Conservation (phyloP, 2,329 filamentous ascomycete species). For the Fusarium chlamydosporum region DNA sequence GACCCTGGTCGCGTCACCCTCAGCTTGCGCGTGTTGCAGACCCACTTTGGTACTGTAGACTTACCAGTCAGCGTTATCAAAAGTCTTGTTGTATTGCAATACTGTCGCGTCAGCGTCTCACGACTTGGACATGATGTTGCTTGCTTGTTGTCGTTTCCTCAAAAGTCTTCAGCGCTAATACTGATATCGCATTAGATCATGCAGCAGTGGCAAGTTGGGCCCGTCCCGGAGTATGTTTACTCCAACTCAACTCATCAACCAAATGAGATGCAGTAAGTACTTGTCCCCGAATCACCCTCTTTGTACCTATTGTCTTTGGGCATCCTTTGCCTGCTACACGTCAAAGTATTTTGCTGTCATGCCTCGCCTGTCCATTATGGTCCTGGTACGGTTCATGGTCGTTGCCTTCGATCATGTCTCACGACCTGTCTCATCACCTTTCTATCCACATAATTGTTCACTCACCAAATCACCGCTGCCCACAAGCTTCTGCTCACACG, state of each 20-base stretch:
- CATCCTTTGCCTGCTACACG: conserved; percentile 35
- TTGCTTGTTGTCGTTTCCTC: conserved; percentile 22
- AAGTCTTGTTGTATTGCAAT: conserved; percentile 31
- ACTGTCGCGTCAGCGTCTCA: conserved; percentile 27
- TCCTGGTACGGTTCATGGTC: not conserved
- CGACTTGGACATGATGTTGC: conserved; percentile 28
- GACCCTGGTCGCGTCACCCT: conserved; percentile 50
- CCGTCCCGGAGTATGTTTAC: conserved; percentile 72
- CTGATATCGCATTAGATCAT: conserved; percentile 61
- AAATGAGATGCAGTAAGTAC: conserved; percentile 72
- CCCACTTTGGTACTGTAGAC: conserved; percentile 43
- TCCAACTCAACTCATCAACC: conserved; percentile 67
- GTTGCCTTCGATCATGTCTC: conserved; percentile 8
- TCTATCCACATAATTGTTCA: conserved; percentile 39
- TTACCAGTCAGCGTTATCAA: conserved; percentile 42
- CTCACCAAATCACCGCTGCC: conserved; percentile 33
- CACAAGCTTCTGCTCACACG: conserved; percentile 29
- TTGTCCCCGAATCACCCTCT: conserved; percentile 59
- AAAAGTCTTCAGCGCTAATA: conserved; percentile 39
- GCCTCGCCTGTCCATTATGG: conserved; percentile 39
- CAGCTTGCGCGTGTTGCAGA: conserved; percentile 46
- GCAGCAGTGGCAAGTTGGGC: conserved; percentile 74
- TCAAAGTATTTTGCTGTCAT: conserved; percentile 35
- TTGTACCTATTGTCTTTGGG: conserved; percentile 38
- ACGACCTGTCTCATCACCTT: conserved; percentile 9